phyloP scores from a whole-genome alignment of 2,329 filamentous ascomycete species.

The Pyrenophora tritici-repentis region DNA sequence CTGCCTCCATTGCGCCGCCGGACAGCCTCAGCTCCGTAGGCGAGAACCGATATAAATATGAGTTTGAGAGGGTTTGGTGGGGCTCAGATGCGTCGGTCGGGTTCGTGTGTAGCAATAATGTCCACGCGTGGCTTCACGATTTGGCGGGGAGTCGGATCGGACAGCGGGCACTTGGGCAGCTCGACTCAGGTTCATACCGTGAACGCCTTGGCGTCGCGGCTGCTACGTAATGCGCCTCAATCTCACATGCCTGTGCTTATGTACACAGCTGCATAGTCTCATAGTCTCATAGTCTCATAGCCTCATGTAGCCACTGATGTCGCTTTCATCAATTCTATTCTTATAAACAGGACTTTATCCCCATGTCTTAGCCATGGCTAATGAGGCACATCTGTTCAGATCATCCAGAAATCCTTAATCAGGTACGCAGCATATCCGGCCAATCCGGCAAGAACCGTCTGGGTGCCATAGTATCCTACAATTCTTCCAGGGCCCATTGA shows the following conservation, averaged over 20 bases:
- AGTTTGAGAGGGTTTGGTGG: neutral
- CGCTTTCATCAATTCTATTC: no score
- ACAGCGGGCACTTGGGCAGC: slow-evolving; percentile 7
- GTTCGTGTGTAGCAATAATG: slow-evolving; percentile 12
- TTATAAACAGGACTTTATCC: no score
- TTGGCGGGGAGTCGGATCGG: slow-evolving; percentile 19
- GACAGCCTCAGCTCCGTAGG: neutral
- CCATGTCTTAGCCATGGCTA: no score
- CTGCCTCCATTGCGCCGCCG: slow-evolving; percentile 73
- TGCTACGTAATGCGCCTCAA: slow-evolving; percentile 21
- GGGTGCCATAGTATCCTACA: slow-evolving; percentile 40
- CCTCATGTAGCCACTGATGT: neutral
- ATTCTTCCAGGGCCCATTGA: slow-evolving; percentile 28
- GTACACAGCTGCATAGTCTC: neutral
- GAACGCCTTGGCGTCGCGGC: slow-evolving; percentile 22
- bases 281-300: no score
- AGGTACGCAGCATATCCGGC: slow-evolving; percentile 41
- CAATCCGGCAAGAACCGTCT: slow-evolving; percentile 33
- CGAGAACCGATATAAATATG: neutral
- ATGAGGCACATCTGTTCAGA: slow-evolving; percentile 2
- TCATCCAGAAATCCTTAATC: slow-evolving; percentile 39
- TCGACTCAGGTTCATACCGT: slow-evolving; percentile 1
- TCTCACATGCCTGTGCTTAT: slow-evolving; percentile 7
- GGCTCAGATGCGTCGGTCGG: slow-evolving; percentile 5
- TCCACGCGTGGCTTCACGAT: slow-evolving; percentile 8